Percentiles rank a stretch among this genome's conserved stretches.
These are phyloP conservation scores for Parastagonospora nodorum DNA, from an alignment of 2,329 filamentous ascomycete genomes.

Conservation along the genomic window DNA sequence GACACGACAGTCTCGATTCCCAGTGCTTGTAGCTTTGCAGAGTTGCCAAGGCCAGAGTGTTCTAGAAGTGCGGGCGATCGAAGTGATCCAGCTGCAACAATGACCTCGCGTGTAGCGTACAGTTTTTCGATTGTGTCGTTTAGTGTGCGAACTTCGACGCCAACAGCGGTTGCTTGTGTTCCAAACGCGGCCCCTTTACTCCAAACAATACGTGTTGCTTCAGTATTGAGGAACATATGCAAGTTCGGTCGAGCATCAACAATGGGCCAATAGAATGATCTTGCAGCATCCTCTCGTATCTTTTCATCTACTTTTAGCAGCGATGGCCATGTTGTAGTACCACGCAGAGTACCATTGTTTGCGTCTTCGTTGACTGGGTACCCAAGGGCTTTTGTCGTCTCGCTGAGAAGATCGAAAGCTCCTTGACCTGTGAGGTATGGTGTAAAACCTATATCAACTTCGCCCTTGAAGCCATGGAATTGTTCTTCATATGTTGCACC, in stretches of 20 bases:
- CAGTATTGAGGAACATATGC: conserved; percentile 50
- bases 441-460: conserved; percentile 36
- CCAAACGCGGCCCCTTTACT: conserved; percentile 1
- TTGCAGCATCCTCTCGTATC: conserved; percentile 53
- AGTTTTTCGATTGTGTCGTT: conserved; percentile 20
- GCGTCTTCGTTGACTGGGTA: conserved; percentile 49
- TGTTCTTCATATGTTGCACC: conserved; percentile 31
- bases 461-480: conserved; percentile 29
- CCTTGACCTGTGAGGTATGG: conserved; percentile 30
- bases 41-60: conserved; percentile 45
- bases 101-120: conserved; percentile 36
- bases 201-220: conserved; percentile 50
- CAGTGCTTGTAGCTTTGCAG: conserved; percentile 25
- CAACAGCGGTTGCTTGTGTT: conserved; percentile 19
- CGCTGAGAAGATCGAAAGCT: conserved; percentile 40
- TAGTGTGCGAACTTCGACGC: conserved; percentile 29
- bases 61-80: conserved; percentile 43
- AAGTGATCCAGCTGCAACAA: conserved; percentile 44
- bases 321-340: conserved; percentile 50
- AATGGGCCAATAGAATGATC: conserved; percentile 55
- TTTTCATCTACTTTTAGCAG: conserved; percentile 47
- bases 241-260: conserved; percentile 48
- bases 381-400: conserved; percentile 42
- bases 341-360: conserved; percentile 52
- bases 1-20: conserved; percentile 24